phyloP scores from a whole-genome alignment of 176 grass and related monocot genomes.

The Stipa capillata region DNA sequence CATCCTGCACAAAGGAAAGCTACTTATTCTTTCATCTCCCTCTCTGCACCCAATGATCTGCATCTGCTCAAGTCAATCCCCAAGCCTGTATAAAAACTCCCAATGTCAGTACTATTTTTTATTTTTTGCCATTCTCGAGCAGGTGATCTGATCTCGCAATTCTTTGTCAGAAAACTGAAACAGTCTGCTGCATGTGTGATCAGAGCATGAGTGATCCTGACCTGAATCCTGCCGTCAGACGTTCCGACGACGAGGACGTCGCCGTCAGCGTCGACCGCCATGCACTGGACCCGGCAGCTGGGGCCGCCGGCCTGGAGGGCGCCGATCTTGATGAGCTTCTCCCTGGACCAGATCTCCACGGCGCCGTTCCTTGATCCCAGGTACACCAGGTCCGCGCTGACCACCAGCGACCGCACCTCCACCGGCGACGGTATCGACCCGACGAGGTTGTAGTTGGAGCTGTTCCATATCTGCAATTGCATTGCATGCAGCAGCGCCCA shows the following conservation, averaged over 20 bases:
- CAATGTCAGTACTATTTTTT: not conserved
- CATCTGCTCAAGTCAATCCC: conserved; percentile 31
- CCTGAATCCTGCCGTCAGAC: conserved; percentile 59
- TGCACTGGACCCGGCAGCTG: conserved; percentile 50
- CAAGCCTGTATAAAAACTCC: conserved; percentile 23
- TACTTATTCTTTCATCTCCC: not conserved
- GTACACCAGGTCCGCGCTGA: conserved; percentile 48
- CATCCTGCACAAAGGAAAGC: not conserved
- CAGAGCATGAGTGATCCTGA: not conserved
- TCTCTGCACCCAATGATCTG: not conserved
- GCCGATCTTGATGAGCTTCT: conserved; percentile 54
- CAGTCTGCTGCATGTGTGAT: not conserved
- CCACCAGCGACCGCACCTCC: conserved; percentile 46
- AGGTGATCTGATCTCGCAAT: not conserved
- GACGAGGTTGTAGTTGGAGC: conserved; percentile 47
- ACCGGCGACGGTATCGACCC: conserved; percentile 39
- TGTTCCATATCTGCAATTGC: conserved; percentile 54
- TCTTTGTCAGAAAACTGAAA: not conserved
- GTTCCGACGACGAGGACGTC: conserved; percentile 53
- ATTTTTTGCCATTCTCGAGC: not conserved
- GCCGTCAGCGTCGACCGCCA: conserved; percentile 58
- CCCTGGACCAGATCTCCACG: conserved; percentile 75
- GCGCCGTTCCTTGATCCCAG: conserved; percentile 36
- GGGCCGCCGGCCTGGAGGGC: conserved; percentile 42
- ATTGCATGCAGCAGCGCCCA: not conserved